Evolutionary conservation across 2,329 filamentous ascomycete genomes (phyloP).

Genomic region (Epichloe sp.): DNA sequence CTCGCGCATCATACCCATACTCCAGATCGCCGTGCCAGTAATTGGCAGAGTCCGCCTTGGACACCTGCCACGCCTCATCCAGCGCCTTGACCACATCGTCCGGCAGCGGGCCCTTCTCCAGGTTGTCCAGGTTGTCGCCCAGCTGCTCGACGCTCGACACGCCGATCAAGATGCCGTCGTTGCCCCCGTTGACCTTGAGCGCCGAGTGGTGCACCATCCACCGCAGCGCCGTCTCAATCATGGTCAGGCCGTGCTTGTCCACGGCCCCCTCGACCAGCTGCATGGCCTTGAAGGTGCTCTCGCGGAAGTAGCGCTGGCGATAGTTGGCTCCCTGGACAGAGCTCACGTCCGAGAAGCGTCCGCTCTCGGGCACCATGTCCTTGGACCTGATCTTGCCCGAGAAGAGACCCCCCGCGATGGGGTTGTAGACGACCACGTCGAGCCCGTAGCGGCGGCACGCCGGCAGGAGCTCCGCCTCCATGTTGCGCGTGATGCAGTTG

Average conservation of each 20-base stretch:
- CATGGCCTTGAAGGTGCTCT: constrained; percentile 50
- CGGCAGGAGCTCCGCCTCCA: constrained; percentile 63
- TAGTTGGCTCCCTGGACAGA: constrained; percentile 43
- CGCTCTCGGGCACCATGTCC: constrained; percentile 48
- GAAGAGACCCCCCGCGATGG: constrained; percentile 71
- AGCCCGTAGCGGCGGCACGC: constrained; percentile 64
- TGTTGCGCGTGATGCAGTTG: constrained; percentile 62
- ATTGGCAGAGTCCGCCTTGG: constrained; percentile 41
- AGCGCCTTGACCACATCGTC: constrained; percentile 62
- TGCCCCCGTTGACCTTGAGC: constrained; percentile 36
- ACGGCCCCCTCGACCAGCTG: constrained; percentile 53
- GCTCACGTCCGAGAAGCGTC: constrained; percentile 51
- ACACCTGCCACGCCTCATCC: constrained; percentile 65
- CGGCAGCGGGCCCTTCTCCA: constrained; percentile 60
- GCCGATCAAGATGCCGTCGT: constrained; percentile 48
- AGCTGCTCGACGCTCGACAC: constrained; percentile 45
- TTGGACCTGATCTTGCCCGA: constrained; percentile 63
- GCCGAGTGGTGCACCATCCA: constrained; percentile 62
- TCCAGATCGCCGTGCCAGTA: constrained; percentile 49
- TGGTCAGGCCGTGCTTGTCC: constrained; percentile 51
- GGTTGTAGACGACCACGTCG: constrained; percentile 72
- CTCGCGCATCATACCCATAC: constrained; percentile 52
- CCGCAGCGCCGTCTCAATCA: constrained; percentile 61
- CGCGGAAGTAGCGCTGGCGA: constrained; percentile 58
- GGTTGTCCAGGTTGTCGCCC: constrained; percentile 39